These are phyloP conservation scores for Ophiostoma ulmi DNA, from an alignment of 2,329 filamentous ascomycete genomes.

Conservation along the genomic window DNA sequence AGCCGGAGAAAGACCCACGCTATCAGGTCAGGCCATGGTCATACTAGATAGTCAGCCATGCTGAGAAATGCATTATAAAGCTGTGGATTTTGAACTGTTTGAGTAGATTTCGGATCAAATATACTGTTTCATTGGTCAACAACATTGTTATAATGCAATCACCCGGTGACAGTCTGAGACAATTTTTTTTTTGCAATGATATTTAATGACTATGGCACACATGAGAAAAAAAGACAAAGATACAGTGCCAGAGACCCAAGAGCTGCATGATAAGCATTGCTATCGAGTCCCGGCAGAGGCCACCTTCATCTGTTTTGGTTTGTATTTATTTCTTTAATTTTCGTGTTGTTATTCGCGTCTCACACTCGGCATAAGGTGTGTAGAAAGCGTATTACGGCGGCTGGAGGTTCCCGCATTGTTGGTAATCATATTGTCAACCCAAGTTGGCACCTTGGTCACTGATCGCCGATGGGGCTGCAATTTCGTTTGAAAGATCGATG, in stretches of 20 bases:
- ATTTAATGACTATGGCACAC: slow-evolving; percentile 29
- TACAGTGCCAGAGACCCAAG: background rate
- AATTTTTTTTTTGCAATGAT: slow-evolving; percentile 23
- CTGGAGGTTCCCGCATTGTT: slow-evolving; percentile 4
- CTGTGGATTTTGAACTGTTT: no score
- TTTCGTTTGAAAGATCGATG: background rate
- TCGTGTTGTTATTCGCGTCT: background rate
- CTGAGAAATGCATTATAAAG: background rate
- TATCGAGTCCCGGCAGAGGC: background rate
- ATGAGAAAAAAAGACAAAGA: slow-evolving; percentile 17
- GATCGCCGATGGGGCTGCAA: slow-evolving; percentile 29
- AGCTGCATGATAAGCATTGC: background rate
- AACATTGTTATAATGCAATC: background rate
- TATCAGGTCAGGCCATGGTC: slow-evolving; percentile 37
- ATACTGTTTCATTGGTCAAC: background rate
- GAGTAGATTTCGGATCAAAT: no score
- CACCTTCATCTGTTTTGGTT: slow-evolving; percentile 9
- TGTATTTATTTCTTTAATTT: background rate
- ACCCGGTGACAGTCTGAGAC: background rate
- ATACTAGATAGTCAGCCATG: slow-evolving; percentile 27
- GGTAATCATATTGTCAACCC: background rate
- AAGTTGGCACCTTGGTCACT: background rate
- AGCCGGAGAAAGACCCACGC: slow-evolving; percentile 37
- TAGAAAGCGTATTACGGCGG: background rate
- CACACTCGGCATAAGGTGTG: background rate